phyloP scores from a whole-genome alignment of 257 asterid species.

The Nicotiana benthamiana region DNA sequence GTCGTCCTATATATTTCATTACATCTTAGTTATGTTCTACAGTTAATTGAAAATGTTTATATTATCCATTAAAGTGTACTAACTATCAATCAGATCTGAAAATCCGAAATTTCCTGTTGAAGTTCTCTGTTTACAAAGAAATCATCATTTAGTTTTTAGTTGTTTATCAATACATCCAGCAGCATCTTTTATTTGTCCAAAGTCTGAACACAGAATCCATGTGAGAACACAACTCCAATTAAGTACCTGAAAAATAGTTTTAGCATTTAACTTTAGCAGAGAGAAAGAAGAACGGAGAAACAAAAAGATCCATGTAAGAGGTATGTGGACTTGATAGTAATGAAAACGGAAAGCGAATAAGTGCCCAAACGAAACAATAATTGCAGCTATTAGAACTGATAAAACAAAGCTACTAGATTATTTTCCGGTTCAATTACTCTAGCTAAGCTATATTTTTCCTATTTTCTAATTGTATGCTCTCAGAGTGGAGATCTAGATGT shows the following conservation, averaged over 20 bases:
- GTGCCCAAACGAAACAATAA: background rate
- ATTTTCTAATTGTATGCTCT: background rate
- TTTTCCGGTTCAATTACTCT: background rate
- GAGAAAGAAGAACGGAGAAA: conserved; percentile 4
- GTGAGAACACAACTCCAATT: background rate
- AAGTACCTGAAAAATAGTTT: conserved; percentile 2
- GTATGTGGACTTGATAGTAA: background rate
- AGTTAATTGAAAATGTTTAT: background rate
- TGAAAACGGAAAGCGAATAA: background rate
- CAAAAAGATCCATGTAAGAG: background rate
- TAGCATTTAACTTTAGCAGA: background rate
- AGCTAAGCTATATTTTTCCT: background rate
- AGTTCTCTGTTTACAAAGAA: background rate
- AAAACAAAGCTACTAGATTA: background rate
- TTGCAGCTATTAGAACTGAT: background rate
- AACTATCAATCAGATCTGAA: background rate
- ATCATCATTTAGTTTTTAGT: background rate
- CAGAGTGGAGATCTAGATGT: background rate
- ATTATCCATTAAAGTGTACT: background rate
- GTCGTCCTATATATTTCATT: background rate
- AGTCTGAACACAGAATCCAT: background rate
- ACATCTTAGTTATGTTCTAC: conserved; percentile 6
- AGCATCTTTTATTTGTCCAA: background rate
- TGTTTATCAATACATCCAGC: background rate
- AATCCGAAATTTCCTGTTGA: background rate